Conservation (phyloP, 331 rosid genomes). For the Quercus lobata region DNA sequence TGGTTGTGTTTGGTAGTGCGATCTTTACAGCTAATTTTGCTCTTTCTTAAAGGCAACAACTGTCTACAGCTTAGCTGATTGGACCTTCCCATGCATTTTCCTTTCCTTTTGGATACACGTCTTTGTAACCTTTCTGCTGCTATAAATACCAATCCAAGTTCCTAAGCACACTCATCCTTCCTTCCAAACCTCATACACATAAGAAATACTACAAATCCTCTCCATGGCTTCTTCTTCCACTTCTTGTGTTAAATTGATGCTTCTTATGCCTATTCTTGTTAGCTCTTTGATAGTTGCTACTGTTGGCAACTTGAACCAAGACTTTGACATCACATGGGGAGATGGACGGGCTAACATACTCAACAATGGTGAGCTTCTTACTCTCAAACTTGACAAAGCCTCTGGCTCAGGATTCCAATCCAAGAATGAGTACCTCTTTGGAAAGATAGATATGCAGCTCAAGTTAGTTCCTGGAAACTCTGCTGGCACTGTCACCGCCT, state of each 20-base stretch:
- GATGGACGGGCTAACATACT: constrained; percentile 56
- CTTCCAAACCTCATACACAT: background rate
- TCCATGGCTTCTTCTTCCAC: constrained; percentile 7
- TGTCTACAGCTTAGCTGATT: constrained; percentile 17
- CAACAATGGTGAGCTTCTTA: constrained; percentile 59
- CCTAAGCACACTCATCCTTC: background rate
- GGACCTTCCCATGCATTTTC: constrained; percentile 15
- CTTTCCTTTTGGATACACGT: background rate
- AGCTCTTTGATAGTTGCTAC: background rate
- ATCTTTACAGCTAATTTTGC: constrained; percentile 3
- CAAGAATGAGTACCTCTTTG: constrained; percentile 53
- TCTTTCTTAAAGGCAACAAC: background rate
- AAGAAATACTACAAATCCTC: background rate
- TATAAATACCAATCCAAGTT: constrained; percentile 13
- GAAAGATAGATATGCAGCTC: constrained; percentile 73
- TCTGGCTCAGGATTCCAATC: constrained; percentile 84
- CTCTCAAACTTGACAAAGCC: constrained; percentile 51
- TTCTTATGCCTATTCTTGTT: background rate
- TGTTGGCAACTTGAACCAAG: constrained; percentile 39
- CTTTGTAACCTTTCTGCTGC: background rate
- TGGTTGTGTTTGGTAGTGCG: background rate
- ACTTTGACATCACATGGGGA: constrained; percentile 59
- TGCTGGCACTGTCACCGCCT: constrained; percentile 85
- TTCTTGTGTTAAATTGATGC: background rate
- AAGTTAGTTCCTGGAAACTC: constrained; percentile 77